Base-by-base conservation (phyloP, 306 rosid species). In the Cucurbita moschata region DNA sequence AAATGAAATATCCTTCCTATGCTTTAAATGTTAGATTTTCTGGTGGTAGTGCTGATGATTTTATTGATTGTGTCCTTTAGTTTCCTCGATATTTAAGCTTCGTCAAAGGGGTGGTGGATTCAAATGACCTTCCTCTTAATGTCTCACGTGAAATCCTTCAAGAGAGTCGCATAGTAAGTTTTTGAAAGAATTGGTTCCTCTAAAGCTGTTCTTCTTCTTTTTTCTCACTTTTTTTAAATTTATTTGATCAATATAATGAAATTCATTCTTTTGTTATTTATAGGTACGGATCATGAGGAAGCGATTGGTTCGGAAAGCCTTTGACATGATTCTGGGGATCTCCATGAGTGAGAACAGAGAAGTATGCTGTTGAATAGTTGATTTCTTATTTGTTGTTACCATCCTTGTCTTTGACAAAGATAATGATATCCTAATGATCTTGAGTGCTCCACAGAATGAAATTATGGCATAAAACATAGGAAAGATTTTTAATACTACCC, bases 131-230 rank as follows among this genome's bases (percentile, higher is more conserved):
- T 77, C 99, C 99, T 54, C 97, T 95, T 77, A 95, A 95, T 75
- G 96, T 91, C 71, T 95, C 99, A 10, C 97, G 97, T 72, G 99
- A 95, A 83, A 89, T 95, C 83, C 99, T 91, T 81, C 99, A 95
- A 86, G 99, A 95, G 80, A 95, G 97, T 76, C 91, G 96, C 69
- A 81, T 95, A 50, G 52, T 47, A 47, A 86, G 82, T 97, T 80
- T 60, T 53, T 55, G 49, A 8, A 66, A 26, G 43, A 47, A 15
- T 26, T 67, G 10, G 8, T 69, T 69, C 4, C 4, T 51, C 44
- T 37, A 37, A 8, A 9, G 9, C 49, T 38, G 18, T 51, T 63
- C 38, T 7, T 26, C 5, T 37, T 16, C 71, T 7, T 26, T 8
- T 40, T 50, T n/a, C 14, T 52, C 30, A 15, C 12, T 26, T 23